Percentiles rank a stretch among this genome's conserved stretches.
phyloP scores from a whole-genome alignment of 805 yeast genomes.

The Naumovozyma dairenensis region DNA sequence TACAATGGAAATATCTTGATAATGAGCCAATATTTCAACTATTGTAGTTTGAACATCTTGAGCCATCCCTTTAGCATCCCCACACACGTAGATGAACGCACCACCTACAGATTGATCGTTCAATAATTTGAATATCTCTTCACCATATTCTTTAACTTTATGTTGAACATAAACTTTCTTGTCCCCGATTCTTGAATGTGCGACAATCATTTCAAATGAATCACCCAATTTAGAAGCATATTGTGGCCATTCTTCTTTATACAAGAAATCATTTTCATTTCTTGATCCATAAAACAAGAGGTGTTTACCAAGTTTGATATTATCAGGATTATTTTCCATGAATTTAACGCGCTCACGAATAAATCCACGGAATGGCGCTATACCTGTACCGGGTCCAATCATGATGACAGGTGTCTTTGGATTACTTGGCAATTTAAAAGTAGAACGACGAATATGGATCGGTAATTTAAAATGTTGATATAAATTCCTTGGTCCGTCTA shows the following conservation, averaged over 20 bases:
- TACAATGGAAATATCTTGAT: constrained; percentile 51
- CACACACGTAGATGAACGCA: constrained; percentile 91
- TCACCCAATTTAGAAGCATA: constrained; percentile 54
- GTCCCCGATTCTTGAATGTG: constrained; percentile 70
- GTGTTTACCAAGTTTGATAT: constrained; percentile 54
- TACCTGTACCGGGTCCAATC: constrained; percentile 98
- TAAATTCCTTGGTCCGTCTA: constrained; percentile 71
- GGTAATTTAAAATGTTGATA: constrained; percentile 52
- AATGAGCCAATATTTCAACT: constrained; percentile 48
- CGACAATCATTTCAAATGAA: constrained; percentile 63
- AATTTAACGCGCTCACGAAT: constrained; percentile 70
- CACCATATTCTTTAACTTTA: constrained; percentile 45
- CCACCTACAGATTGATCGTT: too few relatives aligned
- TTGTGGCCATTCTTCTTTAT: constrained; percentile 82
- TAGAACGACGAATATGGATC: constrained; percentile 87
- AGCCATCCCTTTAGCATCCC: constrained; percentile 95
- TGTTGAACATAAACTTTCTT: constrained; percentile 80
- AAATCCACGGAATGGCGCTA: constrained; percentile 96
- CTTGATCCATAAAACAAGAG: constrained; percentile 84
- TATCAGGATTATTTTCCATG: constrained; percentile 27
- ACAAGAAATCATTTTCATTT: constrained; percentile 74
- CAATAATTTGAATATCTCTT: constrained; percentile 34
- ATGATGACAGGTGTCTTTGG: constrained; percentile 80
- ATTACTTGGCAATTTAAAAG: constrained; percentile 86
- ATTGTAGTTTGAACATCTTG: constrained; percentile 77